Base-by-base conservation (phyloP, 148 eudicot species). In the Chenopodium quinoa region DNA sequence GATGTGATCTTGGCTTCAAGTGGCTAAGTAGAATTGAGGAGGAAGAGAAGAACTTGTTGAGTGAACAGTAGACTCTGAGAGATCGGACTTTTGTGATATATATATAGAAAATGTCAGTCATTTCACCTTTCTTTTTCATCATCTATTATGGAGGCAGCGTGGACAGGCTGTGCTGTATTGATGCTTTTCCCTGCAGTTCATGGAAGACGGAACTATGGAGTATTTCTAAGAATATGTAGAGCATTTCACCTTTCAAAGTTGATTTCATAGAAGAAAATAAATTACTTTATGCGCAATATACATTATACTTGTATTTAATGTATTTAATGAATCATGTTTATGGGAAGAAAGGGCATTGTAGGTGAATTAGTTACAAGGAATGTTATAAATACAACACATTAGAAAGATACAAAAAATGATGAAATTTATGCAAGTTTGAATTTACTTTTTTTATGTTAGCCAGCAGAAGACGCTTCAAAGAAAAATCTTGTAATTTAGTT, bases 1-100 rank as follows among this genome's bases (percentile, higher is more conserved):
- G 94, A 85, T 92, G 88, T 76, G 97, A 95, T 88, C 95, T 95
- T 72, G 99, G 99, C 84, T 89, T 93, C 58, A 89, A 81, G 85
- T 96, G 99, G 99, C 82, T 96, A 79, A 87, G 86, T 83, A 87
- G 90, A 80, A 83, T 96, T 4, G 99, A 96, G 81, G 93, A 96
- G 73, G 98, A 93, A 83, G 94, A 92, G 76, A 90, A 89, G 60
- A 89, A 67, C 67, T 70, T 82, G 29, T 80, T 82, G 77, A 85
- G 46, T 63, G 82, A 82, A 77, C 65, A 77, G 37, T 52, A 48
- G 44, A 44, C 34, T n/a, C 7, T 8, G 25, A 34, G 31, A 46
- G 54, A 23, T 9, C 10, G 62, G 22, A 17, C 20, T 56, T 4
- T 3, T 56, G 62, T 56, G 22, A 56, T 56, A 56, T 56, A 56